Percentiles rank a stretch among this genome's conserved stretches.
phyloP scores from a whole-genome alignment of 495 filamentous ascomycete genomes.

The Hypoxylon rickii region DNA sequence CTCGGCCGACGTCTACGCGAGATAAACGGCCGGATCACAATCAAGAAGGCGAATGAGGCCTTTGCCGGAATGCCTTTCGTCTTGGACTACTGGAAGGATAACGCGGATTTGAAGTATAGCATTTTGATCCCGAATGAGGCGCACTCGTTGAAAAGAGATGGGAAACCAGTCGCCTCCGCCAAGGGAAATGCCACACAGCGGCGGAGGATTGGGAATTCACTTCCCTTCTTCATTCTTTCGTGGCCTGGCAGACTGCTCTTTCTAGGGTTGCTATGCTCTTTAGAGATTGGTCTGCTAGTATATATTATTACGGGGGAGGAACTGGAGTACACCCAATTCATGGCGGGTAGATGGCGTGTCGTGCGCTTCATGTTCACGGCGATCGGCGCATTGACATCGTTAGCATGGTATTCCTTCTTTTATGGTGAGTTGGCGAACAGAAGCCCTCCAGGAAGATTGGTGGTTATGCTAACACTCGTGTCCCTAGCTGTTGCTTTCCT shows the following conservation, averaged over 20 bases:
- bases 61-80: slow-evolving; percentile 13
- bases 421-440: slow-evolving; percentile 26
- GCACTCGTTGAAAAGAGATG: slow-evolving; percentile 15
- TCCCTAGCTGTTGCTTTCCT: slow-evolving; percentile 34
- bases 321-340: slow-evolving; percentile 31
- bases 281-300: slow-evolving; percentile 27
- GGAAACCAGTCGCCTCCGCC: slow-evolving; percentile 13
- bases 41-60: slow-evolving; percentile 9
- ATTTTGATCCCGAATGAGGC: slow-evolving; percentile 22
- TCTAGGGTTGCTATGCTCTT: slow-evolving; percentile 24
- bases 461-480: slow-evolving; percentile 15
- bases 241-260: slow-evolving; percentile 33
- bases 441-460: no score
- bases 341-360: slow-evolving; percentile 36
- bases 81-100: slow-evolving; percentile 25
- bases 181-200: slow-evolving; percentile 2
- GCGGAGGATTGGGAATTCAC: slow-evolving; percentile 1
- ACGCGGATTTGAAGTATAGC: slow-evolving; percentile 16
- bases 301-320: slow-evolving; percentile 35
- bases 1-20: slow-evolving; percentile 20
- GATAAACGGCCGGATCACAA: slow-evolving; percentile 21
- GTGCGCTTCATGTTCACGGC: slow-evolving; percentile 42
- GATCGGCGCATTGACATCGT: slow-evolving; percentile 35
- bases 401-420: slow-evolving; percentile 43
- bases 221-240: slow-evolving; percentile 39